Base-by-base conservation (phyloP, 2,329 filamentous ascomycete species). In the Lasiodiplodia sp. region DNA sequence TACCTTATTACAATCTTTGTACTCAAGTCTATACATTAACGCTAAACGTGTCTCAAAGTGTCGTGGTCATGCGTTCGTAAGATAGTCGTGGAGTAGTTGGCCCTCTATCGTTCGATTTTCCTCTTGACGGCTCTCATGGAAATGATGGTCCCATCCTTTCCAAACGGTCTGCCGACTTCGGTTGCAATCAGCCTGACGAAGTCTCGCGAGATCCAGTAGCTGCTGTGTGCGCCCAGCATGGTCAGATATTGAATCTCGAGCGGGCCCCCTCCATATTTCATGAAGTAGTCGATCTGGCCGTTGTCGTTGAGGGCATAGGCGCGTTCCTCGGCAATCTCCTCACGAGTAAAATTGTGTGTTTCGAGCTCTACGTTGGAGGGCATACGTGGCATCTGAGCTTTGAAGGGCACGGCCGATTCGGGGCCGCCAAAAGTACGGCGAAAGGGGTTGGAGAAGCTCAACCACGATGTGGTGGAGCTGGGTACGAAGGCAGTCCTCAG, bases 211-310 rank as follows among this genome's bases (percentile, higher is more conserved):
- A 89, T 86, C 96, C 96, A 99, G 79, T 99, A 99, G 77, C 92
- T 95, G 68, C 92, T 94, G 79, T 99, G 96, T 10, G 96, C 96
- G 68, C 93, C 92, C 67, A 99, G 82, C 96, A 99, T 99, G 73
- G 97, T 97, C 44, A 98, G 81, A 77, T 99, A 99, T 80, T 98
- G 94, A 28, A 97, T 94, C 79, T 97, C 96, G 44, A 99, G 83
- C 4, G 94, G 91, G 0, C 96, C 96, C 1, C 92, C 91, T 0
- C 93, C 92, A 8, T 93, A 94, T 60, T 89, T 89, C 60, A 99
- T 82, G 74, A 91, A 96, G 80, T 89, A 99, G 78, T 99, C 96
- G 51, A 99, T 90, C 80, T 99, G 96, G 0, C 94, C 95, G 72
- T 98, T 98, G 74, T 99, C 96, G 73, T 99, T 99, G 4, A 99